Percentiles rank a stretch among this genome's conserved stretches.
Conservation (phyloP, 1,284 basidiomycete species). For the Fistulinella cinereoalba region DNA sequence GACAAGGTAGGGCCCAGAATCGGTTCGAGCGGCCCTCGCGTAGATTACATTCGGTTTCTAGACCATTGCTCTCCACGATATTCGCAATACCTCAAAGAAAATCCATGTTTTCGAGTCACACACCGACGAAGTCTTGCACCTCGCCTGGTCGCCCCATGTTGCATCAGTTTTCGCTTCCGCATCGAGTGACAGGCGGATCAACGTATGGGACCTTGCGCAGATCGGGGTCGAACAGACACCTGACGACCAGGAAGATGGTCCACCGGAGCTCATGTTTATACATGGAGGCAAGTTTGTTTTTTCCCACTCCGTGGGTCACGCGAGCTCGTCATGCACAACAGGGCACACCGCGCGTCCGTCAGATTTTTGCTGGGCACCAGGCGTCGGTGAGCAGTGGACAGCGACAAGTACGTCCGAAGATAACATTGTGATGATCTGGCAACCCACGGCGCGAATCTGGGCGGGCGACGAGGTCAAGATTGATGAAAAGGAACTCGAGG, state of each 20-base stretch:
- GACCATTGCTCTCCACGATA: slow-evolving; percentile 90
- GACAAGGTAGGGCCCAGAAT: slow-evolving; percentile 68
- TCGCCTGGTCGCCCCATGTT: slow-evolving; percentile 95
- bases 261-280: slow-evolving; percentile 90
- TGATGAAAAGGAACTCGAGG: slow-evolving; percentile 75
- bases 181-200: slow-evolving; percentile 88
- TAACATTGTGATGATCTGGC: slow-evolving; percentile 87
- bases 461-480: slow-evolving; percentile 78
- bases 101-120: slow-evolving; percentile 93
- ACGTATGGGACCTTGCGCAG: slow-evolving; percentile 92
- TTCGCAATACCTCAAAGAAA: slow-evolving; percentile 76
- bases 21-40: background rate
- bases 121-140: slow-evolving; percentile 90
- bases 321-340: slow-evolving; percentile 25
- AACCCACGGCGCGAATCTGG: slow-evolving; percentile 85
- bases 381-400: slow-evolving; percentile 73
- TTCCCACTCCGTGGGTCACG: background rate
- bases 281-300: slow-evolving; percentile 67
- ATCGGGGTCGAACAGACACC: slow-evolving; percentile 97
- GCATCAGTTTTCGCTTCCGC: slow-evolving; percentile 90
- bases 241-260: slow-evolving; percentile 96
- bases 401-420: slow-evolving; percentile 79
- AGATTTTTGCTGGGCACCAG: slow-evolving; percentile 84
- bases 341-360: slow-evolving; percentile 80
- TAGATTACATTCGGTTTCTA: slow-evolving; percentile 33